Evolutionary conservation across 1,139 yeast genomes (phyloP).

Genomic region (Candida frijolesensis): DNA sequence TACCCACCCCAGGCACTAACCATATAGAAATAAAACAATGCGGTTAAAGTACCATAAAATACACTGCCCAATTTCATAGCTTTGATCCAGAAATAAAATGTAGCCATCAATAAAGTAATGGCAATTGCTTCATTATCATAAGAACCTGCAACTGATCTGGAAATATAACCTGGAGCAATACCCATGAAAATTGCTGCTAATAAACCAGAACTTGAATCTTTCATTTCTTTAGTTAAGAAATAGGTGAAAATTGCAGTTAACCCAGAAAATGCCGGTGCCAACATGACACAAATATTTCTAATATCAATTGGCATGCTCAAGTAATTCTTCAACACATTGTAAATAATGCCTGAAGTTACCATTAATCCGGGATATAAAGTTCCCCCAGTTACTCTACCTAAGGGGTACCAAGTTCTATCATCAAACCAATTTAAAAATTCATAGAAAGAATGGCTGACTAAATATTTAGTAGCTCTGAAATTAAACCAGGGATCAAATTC

Average conservation of each 20-base stretch:
- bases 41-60: constrained; percentile 80
- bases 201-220: constrained; percentile 86
- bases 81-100: constrained; percentile 95
- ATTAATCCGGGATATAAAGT: constrained; percentile 96
- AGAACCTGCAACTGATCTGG: constrained; percentile 98
- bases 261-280: constrained; percentile 97
- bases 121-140: constrained; percentile 99
- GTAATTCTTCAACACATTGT: constrained; percentile 66
- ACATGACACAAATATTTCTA: constrained; percentile 90
- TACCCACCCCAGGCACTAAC: constrained; percentile 99
- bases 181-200: constrained; percentile 95
- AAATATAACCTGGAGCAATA: constrained; percentile 97
- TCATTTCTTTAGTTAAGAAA: constrained; percentile 85
- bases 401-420: constrained; percentile 98
- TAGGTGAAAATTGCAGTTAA: constrained; percentile 93
- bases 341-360: constrained; percentile 93
- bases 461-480: constrained; percentile 89
- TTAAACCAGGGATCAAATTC: constrained; percentile 99
- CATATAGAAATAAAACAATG: constrained; percentile 94
- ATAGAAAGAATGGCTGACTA: constrained; percentile 80
- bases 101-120: constrained; percentile 90
- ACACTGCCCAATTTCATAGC: constrained; percentile 90
- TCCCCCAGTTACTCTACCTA: constrained; percentile 99
- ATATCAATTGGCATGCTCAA: constrained; percentile 87
- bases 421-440: constrained; percentile 98